These are phyloP conservation scores for Trichoderma hamatum DNA, from an alignment of 2,329 filamentous ascomycete genomes.

Conservation along the genomic window DNA sequence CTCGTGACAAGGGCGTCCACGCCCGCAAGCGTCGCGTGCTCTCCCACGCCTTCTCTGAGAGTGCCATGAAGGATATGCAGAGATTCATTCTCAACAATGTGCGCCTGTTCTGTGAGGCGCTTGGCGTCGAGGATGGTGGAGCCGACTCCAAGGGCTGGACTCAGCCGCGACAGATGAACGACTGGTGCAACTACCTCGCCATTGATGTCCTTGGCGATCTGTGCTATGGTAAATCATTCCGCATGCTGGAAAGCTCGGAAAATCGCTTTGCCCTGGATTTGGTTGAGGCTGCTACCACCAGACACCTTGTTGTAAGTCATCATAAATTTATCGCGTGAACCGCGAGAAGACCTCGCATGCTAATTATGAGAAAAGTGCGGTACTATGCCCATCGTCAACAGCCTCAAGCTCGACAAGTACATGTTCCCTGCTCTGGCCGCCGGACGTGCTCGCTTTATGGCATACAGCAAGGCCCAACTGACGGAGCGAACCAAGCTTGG, in stretches of 20 bases:
- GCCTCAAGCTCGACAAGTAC: conserved; percentile 66
- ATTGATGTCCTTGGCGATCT: conserved; percentile 66
- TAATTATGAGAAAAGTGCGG: conserved; percentile 56
- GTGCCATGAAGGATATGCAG: conserved; percentile 69
- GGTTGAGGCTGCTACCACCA: conserved; percentile 67
- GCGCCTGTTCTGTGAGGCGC: conserved; percentile 64
- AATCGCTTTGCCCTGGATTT: conserved; percentile 69
- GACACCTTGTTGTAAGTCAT: conserved; percentile 65
- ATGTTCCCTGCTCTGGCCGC: conserved; percentile 69
- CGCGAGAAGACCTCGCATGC: background rate
- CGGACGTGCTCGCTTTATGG: conserved; percentile 70
- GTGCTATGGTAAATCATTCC: conserved; percentile 64
- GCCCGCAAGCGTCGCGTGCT: conserved; percentile 72
- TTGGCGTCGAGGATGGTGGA: conserved; percentile 49
- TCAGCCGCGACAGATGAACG: conserved; percentile 61
- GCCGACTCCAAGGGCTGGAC: conserved; percentile 60
- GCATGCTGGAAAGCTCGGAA: conserved; percentile 61
- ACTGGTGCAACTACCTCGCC: conserved; percentile 64
- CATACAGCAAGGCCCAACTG: conserved; percentile 69
- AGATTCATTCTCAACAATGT: conserved; percentile 67
- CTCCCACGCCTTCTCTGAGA: conserved; percentile 71
- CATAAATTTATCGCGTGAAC: background rate
- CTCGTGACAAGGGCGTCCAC: conserved; percentile 68
- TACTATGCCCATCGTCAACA: conserved; percentile 70
- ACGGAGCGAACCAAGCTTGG: conserved; percentile 67